Percentiles rank a stretch among this genome's conserved stretches.
Conservation (phyloP, 306 rosid genomes). For the Hylodesmum podocarpum region DNA sequence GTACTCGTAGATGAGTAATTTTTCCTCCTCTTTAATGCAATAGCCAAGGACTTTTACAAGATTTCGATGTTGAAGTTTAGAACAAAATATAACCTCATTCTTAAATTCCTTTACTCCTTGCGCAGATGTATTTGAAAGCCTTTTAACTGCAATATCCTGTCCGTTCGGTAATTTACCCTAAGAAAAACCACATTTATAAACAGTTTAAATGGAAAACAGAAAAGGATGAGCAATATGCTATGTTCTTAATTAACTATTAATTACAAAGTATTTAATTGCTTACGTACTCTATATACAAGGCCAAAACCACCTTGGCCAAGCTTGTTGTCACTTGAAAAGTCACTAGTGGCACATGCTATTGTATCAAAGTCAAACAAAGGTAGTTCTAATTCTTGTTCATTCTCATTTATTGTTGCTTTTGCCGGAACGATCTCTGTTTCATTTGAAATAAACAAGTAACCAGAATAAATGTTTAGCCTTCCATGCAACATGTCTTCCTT, state of each 20-base stretch:
- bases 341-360: constrained; percentile 43
- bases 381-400: constrained; percentile 37
- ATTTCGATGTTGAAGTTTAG: constrained; percentile 37
- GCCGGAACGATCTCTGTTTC: too few relatives aligned
- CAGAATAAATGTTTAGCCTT: background rate
- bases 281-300: constrained; percentile 48
- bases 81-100: constrained; percentile 29
- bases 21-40: constrained; percentile 21
- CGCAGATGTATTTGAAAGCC: background rate
- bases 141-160: constrained; percentile 10
- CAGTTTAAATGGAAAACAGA: background rate
- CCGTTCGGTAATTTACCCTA: constrained; percentile 25
- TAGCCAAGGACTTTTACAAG: constrained; percentile 27
- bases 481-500: background rate
- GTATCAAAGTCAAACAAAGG: constrained; percentile 42
- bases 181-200: background rate
- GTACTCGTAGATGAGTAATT: constrained; percentile 28
- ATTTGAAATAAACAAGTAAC: too few relatives aligned
- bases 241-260: background rate
- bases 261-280: background rate
- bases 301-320: constrained; percentile 74
- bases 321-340: constrained; percentile 44
- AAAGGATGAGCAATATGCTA: background rate
- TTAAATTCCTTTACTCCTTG: constrained; percentile 26
- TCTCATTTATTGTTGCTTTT: background rate